Evolutionary conservation across 192 early-diverging fungal species (phyloP).

Genomic region (Gonapodya sp.): DNA sequence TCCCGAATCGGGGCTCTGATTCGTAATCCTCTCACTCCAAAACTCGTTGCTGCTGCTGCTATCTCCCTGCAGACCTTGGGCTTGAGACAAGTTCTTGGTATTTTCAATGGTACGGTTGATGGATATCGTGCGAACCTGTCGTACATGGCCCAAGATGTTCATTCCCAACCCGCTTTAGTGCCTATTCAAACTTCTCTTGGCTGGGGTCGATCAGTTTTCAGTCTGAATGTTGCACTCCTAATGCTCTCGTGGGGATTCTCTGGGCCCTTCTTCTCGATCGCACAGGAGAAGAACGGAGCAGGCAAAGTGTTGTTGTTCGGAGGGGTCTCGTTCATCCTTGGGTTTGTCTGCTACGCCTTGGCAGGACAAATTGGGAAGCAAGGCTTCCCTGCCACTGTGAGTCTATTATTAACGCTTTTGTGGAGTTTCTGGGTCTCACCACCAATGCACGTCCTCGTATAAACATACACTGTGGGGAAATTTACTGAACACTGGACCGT

Average conservation of each 20-base stretch:
- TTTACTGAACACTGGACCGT: too few species aligned
- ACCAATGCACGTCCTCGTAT: too few species aligned
- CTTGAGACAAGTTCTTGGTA: background rate
- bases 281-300: too few species aligned
- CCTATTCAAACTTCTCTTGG: background rate
- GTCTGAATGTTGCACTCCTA: background rate
- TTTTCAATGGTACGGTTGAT: slow-evolving; percentile 4
- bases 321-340: too few species aligned
- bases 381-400: too few species aligned
- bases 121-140: too few species aligned
- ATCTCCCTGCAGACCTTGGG: background rate
- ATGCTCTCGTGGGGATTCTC: background rate
- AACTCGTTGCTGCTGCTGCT: background rate
- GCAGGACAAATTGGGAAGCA: too few species aligned
- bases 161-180: background rate
- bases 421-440: too few species aligned
- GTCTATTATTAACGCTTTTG: too few species aligned
- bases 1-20: background rate
- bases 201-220: background rate
- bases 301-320: too few species aligned
- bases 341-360: too few species aligned
- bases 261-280: background rate
- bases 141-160: background rate
- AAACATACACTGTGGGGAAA: too few species aligned
- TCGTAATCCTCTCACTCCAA: background rate